Evolutionary conservation across 2,329 filamentous ascomycete species (phyloP).

Genomic region (Calycina marina): DNA sequence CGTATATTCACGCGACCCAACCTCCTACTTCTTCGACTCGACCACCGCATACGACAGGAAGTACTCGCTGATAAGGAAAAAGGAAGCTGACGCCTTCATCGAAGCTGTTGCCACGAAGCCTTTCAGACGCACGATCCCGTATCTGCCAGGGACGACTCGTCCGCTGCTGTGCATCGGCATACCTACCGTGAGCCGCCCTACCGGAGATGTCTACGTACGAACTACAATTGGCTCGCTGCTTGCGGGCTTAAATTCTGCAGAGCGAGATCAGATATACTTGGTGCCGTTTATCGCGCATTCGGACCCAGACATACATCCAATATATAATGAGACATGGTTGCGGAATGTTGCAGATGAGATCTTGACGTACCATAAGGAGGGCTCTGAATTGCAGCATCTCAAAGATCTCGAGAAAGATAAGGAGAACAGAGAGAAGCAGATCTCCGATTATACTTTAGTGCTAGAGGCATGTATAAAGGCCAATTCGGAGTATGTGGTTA

Average conservation of each 20-base stretch:
- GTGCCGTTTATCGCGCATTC: conserved; percentile 4
- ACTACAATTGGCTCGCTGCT: conserved; percentile 2
- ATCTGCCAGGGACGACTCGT: neutral
- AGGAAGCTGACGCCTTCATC: conserved; percentile 3
- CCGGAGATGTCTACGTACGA: conserved; percentile 2
- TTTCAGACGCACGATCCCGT: neutral
- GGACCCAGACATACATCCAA: conserved; percentile 2
- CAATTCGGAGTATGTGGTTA: conserved; percentile 2
- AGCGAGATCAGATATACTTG: conserved; percentile 3
- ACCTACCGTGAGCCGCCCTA: conserved; percentile 2
- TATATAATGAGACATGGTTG: conserved; percentile 2
- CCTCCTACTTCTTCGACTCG: conserved; percentile 3
- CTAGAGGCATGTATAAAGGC: conserved; percentile 1
- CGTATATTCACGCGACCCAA: conserved; percentile 2
- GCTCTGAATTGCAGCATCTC: conserved; percentile 1
- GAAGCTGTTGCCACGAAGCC: neutral
- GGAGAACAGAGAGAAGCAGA: conserved; percentile 4
- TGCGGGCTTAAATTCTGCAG: neutral
- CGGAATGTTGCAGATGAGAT: conserved; percentile 2
- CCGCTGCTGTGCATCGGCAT: conserved; percentile 2
- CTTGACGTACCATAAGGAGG: conserved; percentile 1
- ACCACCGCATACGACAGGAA: conserved; percentile 1
- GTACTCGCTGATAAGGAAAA: conserved; percentile 1
- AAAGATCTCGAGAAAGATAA: conserved; percentile 3
- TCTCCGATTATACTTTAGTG: conserved; percentile 3